These are phyloP conservation scores for Globisporangium parvum DNA, from an alignment of 352 stramenopile species.

Conservation along the genomic window DNA sequence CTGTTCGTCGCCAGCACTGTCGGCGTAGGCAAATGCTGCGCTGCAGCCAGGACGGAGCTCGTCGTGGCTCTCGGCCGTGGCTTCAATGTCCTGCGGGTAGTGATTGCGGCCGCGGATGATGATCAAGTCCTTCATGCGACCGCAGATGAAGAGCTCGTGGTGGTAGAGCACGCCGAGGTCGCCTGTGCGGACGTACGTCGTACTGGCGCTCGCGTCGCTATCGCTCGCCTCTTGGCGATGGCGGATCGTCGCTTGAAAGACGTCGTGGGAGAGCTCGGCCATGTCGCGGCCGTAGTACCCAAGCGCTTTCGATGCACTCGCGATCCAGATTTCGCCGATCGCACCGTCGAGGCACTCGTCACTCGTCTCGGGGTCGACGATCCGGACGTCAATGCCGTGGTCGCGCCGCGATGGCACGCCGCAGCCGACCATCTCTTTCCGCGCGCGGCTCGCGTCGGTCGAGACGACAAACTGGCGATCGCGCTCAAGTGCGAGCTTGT, in stretches of 20 bases:
- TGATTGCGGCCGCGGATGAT: conserved; percentile 99
- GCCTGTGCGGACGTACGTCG: conserved; percentile 90
- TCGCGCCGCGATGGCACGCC: conserved; percentile 80
- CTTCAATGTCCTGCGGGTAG: conserved; percentile 99
- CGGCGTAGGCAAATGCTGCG: conserved; percentile 89
- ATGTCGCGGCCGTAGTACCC: conserved; percentile 91
- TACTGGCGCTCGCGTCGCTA: neutral
- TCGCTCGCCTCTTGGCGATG: conserved; percentile 16
- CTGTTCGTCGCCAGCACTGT: conserved; percentile 40
- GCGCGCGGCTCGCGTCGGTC: conserved; percentile 17
- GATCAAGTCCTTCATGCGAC: conserved; percentile 98
- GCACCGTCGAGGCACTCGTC: conserved; percentile 35
- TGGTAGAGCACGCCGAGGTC: conserved; percentile 97
- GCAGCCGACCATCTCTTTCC: conserved; percentile 92
- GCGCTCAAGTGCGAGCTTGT: conserved; percentile 88
- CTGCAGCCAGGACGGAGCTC: conserved; percentile 92
- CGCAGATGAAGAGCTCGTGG: conserved; percentile 96
- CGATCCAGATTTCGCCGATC: conserved; percentile 89
- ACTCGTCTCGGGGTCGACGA: conserved; percentile 86
- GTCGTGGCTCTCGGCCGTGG: conserved; percentile 79
- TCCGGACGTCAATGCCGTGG: conserved; percentile 90
- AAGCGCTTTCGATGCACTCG: conserved; percentile 86
- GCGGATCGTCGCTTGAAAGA: conserved; percentile 87
- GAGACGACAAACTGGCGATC: conserved; percentile 48
- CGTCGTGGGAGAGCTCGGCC: conserved; percentile 66